Base-by-base conservation (phyloP, 768 basidiomycete genomes). In the Leccinum barrowsii region DNA sequence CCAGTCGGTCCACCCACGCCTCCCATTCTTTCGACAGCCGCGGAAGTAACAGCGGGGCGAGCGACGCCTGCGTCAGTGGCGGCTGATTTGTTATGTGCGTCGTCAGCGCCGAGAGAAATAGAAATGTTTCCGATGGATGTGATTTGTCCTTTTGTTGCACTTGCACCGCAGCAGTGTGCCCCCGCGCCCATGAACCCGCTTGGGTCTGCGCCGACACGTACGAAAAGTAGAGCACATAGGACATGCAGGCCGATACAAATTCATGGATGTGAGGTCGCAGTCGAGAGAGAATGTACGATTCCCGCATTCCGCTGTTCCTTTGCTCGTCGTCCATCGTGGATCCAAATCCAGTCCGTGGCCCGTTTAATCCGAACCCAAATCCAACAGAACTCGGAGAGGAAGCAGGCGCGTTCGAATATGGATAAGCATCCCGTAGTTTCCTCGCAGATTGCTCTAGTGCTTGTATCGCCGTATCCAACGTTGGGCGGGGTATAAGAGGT, bases 201-300 rank as follows among this genome's bases (percentile, higher is more conserved):
- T 56, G 64, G 28, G 32, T 42, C 48, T 65, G 58, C 48, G 73
- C 66, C 55, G 13, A 79, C 54, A 82, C 71, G 63, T 82, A 86
- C 21, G 90, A 88, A 69, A 94, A 94, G 69, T 94, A 93, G 3
- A 89, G 90, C 50, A 93, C 82, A 69, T 93, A 94, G 6, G 92
- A 87, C 70, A 85, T 80, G 70, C 83, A 89, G 30, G 86, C 82
- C 3, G 91, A 81, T 30, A 87, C 85, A 63, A 90, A 94, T 53
- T 92, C 91, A 53, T 79, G 75, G 52, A 92, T 84, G 71, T 87
- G 85, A 15, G 88, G 86, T 50, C 86, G 82, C 17, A 94, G 76
- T 55, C 92, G 82, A 17, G 86, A 89, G 40, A 85, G 73, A 62
- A 93, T 80, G 70, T 94, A 94, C 6, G 86, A 84, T 57, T 91